phyloP scores from a whole-genome alignment of 2,329 filamentous ascomycete species.

The Pseudofabraea citricarpa region DNA sequence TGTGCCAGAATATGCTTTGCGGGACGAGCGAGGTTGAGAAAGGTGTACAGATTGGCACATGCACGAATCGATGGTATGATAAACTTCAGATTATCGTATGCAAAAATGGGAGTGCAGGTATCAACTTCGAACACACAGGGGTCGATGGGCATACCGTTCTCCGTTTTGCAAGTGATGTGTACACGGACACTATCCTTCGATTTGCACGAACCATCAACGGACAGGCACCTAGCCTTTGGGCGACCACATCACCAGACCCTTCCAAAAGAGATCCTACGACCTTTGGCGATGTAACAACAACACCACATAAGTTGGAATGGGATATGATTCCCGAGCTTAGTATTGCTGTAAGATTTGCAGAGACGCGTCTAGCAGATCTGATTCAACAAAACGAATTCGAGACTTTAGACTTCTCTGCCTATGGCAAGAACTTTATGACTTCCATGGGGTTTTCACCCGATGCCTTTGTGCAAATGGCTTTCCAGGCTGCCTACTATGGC shows the following conservation, averaged over 20 bases:
- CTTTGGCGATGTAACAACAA: slow-evolving; percentile 90
- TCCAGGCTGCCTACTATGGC: slow-evolving; percentile 96
- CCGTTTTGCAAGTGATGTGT: slow-evolving; percentile 91
- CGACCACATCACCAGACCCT: slow-evolving; percentile 84
- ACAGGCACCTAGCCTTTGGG: slow-evolving; percentile 86
- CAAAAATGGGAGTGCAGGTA: slow-evolving; percentile 96
- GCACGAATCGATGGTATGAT: slow-evolving; percentile 98
- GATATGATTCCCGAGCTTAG: slow-evolving; percentile 90
- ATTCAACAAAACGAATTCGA: slow-evolving; percentile 97
- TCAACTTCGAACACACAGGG: slow-evolving; percentile 98
- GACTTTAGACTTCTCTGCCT: slow-evolving; percentile 81
- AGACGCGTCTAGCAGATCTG: slow-evolving; percentile 87
- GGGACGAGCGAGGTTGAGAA: slow-evolving; percentile 88
- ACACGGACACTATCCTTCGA: slow-evolving; percentile 94
- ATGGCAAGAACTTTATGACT: slow-evolving; percentile 97
- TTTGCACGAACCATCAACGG: slow-evolving; percentile 96
- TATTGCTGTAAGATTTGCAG: slow-evolving; percentile 89
- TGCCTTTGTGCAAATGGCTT: slow-evolving; percentile 98
- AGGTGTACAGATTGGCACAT: slow-evolving; percentile 94
- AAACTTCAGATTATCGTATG: slow-evolving; percentile 99
- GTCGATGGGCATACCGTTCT: slow-evolving; percentile 97
- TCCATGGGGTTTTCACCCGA: slow-evolving; percentile 96
- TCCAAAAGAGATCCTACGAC: slow-evolving; percentile 85
- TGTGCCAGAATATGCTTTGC: slow-evolving; percentile 99
- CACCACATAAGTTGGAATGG: slow-evolving; percentile 95